Percentiles rank a stretch among this genome's conserved stretches.
Conservation (phyloP, 441 rosid genomes). For the Populus trichocarpa region DNA sequence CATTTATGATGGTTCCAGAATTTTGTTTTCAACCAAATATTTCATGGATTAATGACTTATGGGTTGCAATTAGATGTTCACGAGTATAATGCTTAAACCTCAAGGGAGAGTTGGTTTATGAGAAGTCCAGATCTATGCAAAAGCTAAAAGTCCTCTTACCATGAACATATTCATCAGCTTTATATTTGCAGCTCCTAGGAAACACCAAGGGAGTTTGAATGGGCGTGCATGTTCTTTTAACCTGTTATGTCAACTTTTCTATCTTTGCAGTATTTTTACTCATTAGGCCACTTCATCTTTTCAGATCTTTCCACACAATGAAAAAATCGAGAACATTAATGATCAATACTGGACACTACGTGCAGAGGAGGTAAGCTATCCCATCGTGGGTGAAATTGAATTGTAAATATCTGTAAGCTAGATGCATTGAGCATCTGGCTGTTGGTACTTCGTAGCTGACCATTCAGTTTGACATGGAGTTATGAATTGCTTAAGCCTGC, state of each 20-base stretch:
- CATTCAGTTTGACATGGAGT: not conserved
- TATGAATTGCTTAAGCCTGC: not conserved
- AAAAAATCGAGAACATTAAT: conserved; percentile 93
- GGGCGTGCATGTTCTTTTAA: not conserved
- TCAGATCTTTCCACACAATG: conserved; percentile 76
- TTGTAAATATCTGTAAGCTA: not conserved
- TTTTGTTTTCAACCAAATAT: not conserved
- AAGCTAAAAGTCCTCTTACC: too few species aligned
- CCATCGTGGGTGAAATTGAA: not conserved
- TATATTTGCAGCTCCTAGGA: not conserved
- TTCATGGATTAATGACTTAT: not conserved
- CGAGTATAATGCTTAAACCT: not conserved
- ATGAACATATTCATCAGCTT: too few species aligned
- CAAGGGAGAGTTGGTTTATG: not conserved
- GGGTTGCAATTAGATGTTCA: not conserved
- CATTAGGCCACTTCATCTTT: conserved; percentile 13
- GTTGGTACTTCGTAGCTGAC: not conserved
- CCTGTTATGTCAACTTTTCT: not conserved
- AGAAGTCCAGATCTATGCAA: too few species aligned
- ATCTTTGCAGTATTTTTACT: conserved; percentile 2
- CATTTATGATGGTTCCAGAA: not conserved
- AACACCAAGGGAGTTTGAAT: not conserved
- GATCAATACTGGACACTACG: conserved; percentile 99
- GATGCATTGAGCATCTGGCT: not conserved
- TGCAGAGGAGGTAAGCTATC: conserved; percentile 75